Evolutionary conservation across 1,139 yeast genomes (phyloP).

Genomic region (Cylindricascospora bacillispora): DNA sequence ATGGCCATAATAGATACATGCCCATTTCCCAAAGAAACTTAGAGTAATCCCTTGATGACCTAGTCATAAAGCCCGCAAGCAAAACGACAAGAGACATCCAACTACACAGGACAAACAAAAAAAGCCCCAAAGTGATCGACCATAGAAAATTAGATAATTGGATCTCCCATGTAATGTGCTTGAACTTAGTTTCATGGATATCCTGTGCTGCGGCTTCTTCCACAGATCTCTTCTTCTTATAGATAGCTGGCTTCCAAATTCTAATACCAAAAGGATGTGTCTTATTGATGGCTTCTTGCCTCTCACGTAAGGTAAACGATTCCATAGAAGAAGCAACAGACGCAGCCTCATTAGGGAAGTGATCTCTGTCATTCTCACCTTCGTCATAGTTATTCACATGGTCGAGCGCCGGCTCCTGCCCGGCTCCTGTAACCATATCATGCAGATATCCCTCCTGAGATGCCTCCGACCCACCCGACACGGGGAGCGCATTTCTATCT

Average conservation of each 20-base stretch:
- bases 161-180: slow-evolving; percentile 48
- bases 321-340: slow-evolving; percentile 56
- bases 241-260: slow-evolving; percentile 96
- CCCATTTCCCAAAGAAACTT: slow-evolving; percentile 52
- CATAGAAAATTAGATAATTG: slow-evolving; percentile 63
- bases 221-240: slow-evolving; percentile 85
- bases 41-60: slow-evolving; percentile 44
- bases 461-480: too few relatives aligned
- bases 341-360: too few relatives aligned
- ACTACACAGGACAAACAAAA: slow-evolving; percentile 41
- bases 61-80: slow-evolving; percentile 36
- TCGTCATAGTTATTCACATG: slow-evolving; percentile 15
- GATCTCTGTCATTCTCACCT: too few relatives aligned
- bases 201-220: slow-evolving; percentile 88
- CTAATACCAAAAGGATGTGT: slow-evolving; percentile 98
- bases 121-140: slow-evolving; percentile 59
- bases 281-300: slow-evolving; percentile 91
- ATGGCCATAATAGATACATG: slow-evolving; percentile 63
- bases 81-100: slow-evolving; percentile 34
- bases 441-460: slow-evolving; percentile 47
- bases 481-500: too few relatives aligned
- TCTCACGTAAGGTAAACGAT: slow-evolving; percentile 77
- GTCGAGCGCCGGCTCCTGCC: slow-evolving; percentile 6
- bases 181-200: slow-evolving; percentile 56
- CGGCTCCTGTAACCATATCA: slow-evolving; percentile 15